Conservation (phyloP, 768 basidiomycete species). For the Dacryopinax primogenitus region DNA sequence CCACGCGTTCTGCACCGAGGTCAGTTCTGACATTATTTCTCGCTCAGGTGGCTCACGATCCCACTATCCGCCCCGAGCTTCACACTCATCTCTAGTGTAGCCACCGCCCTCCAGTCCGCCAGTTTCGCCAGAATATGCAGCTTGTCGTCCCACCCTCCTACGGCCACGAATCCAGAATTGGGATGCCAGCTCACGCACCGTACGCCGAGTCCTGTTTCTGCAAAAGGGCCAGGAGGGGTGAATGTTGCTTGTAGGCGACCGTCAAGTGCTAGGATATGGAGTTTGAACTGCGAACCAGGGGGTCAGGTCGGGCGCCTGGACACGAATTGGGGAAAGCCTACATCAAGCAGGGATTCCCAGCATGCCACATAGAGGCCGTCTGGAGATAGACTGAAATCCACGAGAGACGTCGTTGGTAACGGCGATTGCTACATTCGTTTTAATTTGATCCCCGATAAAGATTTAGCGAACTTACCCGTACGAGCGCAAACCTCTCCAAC, state of each 20-base stretch:
- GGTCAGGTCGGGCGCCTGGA: not conserved
- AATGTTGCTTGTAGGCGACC: slow-evolving; percentile 56
- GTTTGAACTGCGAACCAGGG: slow-evolving; percentile 46
- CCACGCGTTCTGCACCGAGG: slow-evolving; percentile 53
- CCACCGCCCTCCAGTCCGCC: slow-evolving; percentile 52
- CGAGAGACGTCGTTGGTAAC: slow-evolving; percentile 56
- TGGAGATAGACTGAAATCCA: slow-evolving; percentile 63
- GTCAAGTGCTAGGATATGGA: slow-evolving; percentile 53
- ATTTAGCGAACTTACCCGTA: slow-evolving; percentile 40
- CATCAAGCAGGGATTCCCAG: slow-evolving; percentile 80
- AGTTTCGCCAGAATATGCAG: slow-evolving; percentile 61
- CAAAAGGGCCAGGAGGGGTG: slow-evolving; percentile 35
- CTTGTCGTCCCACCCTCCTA: slow-evolving; percentile 88
- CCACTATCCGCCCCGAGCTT: slow-evolving; percentile 37
- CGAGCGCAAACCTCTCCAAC: slow-evolving; percentile 51
- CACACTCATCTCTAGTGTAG: slow-evolving; percentile 47
- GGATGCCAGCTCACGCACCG: slow-evolving; percentile 76
- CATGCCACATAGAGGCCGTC: slow-evolving; percentile 60
- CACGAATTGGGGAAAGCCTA: slow-evolving; percentile 25
- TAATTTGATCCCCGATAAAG: not conserved
- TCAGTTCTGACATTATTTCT: not conserved
- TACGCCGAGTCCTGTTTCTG: slow-evolving; percentile 76
- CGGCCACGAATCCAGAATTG: slow-evolving; percentile 62
- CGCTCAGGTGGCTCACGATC: slow-evolving; percentile 35
- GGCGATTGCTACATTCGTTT: slow-evolving; percentile 55